Evolutionary conservation across 2,329 filamentous ascomycete genomes (phyloP).

Genomic region (Ophiosphaerella herpotricha): DNA sequence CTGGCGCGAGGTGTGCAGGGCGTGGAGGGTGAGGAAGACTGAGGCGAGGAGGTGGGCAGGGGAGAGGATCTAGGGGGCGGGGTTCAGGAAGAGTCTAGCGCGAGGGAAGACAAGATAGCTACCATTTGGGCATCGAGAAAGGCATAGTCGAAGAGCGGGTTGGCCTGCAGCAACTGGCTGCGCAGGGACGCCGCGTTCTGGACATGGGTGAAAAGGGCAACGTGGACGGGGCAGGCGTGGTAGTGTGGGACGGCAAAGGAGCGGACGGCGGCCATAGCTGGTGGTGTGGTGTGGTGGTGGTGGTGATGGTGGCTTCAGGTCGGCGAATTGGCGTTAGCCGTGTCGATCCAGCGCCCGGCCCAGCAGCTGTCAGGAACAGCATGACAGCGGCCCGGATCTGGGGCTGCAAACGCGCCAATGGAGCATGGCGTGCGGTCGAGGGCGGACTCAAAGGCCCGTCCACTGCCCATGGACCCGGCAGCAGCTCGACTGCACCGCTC

Average conservation of each 20-base stretch:
- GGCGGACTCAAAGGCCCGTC: slow-evolving; percentile 6
- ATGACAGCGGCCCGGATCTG: slow-evolving; percentile 14
- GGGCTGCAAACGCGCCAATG: slow-evolving; percentile 13
- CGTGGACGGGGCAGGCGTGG: slow-evolving; percentile 70
- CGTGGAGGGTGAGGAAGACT: slow-evolving; percentile 75
- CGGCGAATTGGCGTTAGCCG: neutral
- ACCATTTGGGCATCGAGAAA: slow-evolving; percentile 86
- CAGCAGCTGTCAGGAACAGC: slow-evolving; percentile 18
- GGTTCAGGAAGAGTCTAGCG: slow-evolving; percentile 9
- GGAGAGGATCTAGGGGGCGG: slow-evolving; percentile 65
- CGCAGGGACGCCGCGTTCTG: slow-evolving; percentile 78
- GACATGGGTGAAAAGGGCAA: slow-evolving; percentile 76
- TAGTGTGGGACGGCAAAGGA: slow-evolving; percentile 76
- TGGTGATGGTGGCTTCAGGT: neutral
- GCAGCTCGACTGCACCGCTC: no score
- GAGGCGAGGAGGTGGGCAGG: slow-evolving; percentile 74
- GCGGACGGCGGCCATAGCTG: slow-evolving; percentile 61
- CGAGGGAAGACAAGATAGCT: slow-evolving; percentile 15
- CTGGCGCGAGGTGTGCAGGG: slow-evolving; percentile 59
- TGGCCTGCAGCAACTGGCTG: slow-evolving; percentile 81
- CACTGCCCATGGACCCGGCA: neutral
- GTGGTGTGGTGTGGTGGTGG: slow-evolving; percentile 9
- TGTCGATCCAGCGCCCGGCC: neutral
- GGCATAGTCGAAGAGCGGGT: slow-evolving; percentile 87
- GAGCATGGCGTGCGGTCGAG: neutral